A percentile compares a stretch with the other conserved stretches of the same genome.
Evolutionary conservation across 164 flowering plant species (phyloP).

Genomic region (Nelumbo lutea): DNA sequence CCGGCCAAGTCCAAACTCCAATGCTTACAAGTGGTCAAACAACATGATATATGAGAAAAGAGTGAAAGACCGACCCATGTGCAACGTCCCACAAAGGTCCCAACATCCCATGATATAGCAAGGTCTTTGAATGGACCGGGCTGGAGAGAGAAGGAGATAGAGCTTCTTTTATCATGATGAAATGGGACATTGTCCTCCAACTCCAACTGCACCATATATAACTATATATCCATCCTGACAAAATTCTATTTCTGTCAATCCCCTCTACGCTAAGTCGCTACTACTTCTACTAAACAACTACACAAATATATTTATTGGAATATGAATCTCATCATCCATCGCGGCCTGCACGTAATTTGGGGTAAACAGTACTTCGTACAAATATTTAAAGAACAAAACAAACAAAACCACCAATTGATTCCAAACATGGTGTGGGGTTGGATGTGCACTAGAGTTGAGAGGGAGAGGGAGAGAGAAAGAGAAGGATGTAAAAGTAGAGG

Average conservation of each 20-base stretch:
- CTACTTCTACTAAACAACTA: not conserved
- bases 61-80: conserved; percentile 19
- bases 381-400: no score
- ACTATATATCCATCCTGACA: conserved; percentile 22
- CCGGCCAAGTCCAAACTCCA: not conserved
- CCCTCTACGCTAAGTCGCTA: not conserved
- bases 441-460: not conserved
- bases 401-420: not conserved
- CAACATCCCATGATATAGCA: conserved; percentile 32
- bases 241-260: no score
- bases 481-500: not conserved
- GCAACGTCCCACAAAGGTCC: conserved; percentile 28
- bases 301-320: not conserved
- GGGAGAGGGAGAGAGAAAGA: no score
- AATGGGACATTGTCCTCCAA: not conserved
- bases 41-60: not conserved
- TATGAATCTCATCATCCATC: not conserved
- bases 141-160: conserved; percentile 1
- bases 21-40: conserved; percentile 19
- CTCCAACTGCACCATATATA: conserved; percentile 15
- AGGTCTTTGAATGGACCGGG: conserved; percentile 5
- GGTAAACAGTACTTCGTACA: no score
- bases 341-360: no score
- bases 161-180: conserved; percentile 4
- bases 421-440: not conserved